Conservation (phyloP, 2,329 filamentous ascomycete genomes). For the Stachybotrys echinatus region DNA sequence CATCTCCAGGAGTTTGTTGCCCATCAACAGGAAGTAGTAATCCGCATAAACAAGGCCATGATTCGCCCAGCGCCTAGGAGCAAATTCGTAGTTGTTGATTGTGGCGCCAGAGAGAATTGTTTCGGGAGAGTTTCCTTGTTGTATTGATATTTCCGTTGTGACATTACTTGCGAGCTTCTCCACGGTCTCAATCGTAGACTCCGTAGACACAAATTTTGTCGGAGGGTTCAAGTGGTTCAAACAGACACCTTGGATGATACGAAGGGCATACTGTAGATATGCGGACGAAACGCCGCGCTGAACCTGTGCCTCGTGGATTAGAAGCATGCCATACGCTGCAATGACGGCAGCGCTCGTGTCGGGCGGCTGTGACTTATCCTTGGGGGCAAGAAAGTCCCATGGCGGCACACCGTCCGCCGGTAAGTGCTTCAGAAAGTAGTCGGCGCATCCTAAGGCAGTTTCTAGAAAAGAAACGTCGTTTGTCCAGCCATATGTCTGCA, state of each 20-base stretch:
- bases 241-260: conserved; percentile 5
- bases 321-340: conserved; percentile 30
- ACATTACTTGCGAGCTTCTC: no score
- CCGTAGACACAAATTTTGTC: not conserved
- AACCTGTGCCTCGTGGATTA: conserved; percentile 22
- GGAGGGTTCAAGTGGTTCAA: conserved; percentile 13
- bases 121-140: conserved; percentile 15
- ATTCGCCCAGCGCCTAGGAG: conserved; percentile 35
- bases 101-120: conserved; percentile 40
- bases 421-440: conserved; percentile 33
- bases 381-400: conserved; percentile 38
- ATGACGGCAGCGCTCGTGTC: conserved; percentile 33
- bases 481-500: conserved; percentile 41
- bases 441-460: conserved; percentile 34
- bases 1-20: conserved; percentile 25
- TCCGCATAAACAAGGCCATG: conserved; percentile 45
- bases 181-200: conserved; percentile 12
- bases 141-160: conserved; percentile 2
- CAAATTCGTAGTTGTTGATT: conserved; percentile 40
- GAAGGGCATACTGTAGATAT: conserved; percentile 3
- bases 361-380: conserved; percentile 14
- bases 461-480: conserved; percentile 32
- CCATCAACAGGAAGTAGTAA: conserved; percentile 40
- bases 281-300: conserved; percentile 10
- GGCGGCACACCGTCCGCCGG: conserved; percentile 24